Evolutionary conservation across 495 filamentous ascomycete species (phyloP).

Genomic region (Penicillium silybi): DNA sequence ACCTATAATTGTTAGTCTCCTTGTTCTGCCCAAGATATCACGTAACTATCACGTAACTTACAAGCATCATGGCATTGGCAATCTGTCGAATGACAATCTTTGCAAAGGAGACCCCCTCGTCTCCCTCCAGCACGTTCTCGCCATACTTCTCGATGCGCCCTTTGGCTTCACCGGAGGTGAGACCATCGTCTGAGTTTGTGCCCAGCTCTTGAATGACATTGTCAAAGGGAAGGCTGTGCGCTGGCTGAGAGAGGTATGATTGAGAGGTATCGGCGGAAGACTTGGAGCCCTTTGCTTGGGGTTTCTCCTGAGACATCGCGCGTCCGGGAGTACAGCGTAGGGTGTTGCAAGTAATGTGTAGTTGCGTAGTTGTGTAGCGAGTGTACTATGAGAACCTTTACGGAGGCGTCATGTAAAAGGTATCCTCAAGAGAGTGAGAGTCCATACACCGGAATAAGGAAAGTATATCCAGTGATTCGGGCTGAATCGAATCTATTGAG

Average conservation of each 20-base stretch:
- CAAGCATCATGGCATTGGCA: constrained; percentile 66
- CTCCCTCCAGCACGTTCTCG: constrained; percentile 58
- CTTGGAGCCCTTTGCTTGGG: constrained; percentile 38
- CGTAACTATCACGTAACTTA: constrained; percentile 15
- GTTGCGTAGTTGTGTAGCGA: not conserved
- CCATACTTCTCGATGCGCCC: constrained; percentile 54
- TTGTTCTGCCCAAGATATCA: not conserved
- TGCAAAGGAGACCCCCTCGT: constrained; percentile 51
- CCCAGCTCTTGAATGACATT: constrained; percentile 55
- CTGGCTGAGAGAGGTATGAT: constrained; percentile 49
- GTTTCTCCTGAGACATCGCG: constrained; percentile 44
- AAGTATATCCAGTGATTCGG: not conserved
- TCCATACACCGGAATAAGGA: constrained; percentile 26
- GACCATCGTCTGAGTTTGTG: constrained; percentile 58
- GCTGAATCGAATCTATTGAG: not conserved
- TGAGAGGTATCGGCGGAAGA: constrained; percentile 7
- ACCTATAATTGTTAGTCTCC: constrained; percentile 38
- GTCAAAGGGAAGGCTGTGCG: constrained; percentile 57
- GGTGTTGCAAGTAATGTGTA: not conserved
- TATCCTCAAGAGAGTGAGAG: constrained; percentile 33
- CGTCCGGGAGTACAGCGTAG: not conserved
- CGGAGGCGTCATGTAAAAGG: constrained; percentile 36
- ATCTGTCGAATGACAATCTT: constrained; percentile 60
- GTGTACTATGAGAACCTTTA: constrained; percentile 25
- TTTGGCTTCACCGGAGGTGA: constrained; percentile 53